phyloP scores from a whole-genome alignment of 202 grass and related monocot genomes.

The Cymbopogon flexuosus region DNA sequence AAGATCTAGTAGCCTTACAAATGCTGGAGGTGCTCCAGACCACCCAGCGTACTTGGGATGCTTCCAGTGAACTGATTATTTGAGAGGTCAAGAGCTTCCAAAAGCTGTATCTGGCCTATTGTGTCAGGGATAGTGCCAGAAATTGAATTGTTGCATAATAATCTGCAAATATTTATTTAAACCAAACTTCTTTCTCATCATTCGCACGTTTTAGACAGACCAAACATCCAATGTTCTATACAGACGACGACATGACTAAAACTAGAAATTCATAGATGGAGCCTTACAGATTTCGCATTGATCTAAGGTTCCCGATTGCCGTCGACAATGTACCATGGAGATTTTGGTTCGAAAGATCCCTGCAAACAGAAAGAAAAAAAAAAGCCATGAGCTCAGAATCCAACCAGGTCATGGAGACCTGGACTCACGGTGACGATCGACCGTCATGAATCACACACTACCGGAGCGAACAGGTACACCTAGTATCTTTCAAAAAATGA shows the following conservation, averaged over 20 bases:
- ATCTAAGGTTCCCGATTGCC: slow-evolving; percentile 47
- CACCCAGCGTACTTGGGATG: slow-evolving; percentile 53
- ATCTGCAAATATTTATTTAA: slow-evolving; percentile 38
- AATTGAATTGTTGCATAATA: slow-evolving; percentile 59
- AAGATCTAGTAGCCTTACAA: slow-evolving; percentile 45
- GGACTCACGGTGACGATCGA: too few relatives aligned
- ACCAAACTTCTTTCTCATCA: not conserved
- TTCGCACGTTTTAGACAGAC: too few relatives aligned
- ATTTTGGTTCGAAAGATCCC: slow-evolving; percentile 44
- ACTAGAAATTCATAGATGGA: not conserved
- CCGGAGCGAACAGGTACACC: too few relatives aligned
- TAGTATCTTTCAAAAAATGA: too few relatives aligned
- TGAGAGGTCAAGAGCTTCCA: slow-evolving; percentile 56
- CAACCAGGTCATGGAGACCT: too few relatives aligned
- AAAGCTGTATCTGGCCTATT: slow-evolving; percentile 44
- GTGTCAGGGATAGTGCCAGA: slow-evolving; percentile 53
- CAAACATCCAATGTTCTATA: too few relatives aligned
- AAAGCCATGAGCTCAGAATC: not conserved
- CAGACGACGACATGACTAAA: too few relatives aligned
- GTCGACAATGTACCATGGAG: slow-evolving; percentile 59
- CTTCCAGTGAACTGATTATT: slow-evolving; percentile 55
- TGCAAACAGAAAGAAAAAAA: slow-evolving; percentile 19
- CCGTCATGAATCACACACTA: too few relatives aligned
- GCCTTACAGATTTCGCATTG: slow-evolving; percentile 53
- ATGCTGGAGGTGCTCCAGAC: slow-evolving; percentile 38